Evolutionary conservation across 257 asterid genomes (phyloP), one percentile per base, ranked within the genome.

Genomic region (Schizonepeta tenuifolia): DNA sequence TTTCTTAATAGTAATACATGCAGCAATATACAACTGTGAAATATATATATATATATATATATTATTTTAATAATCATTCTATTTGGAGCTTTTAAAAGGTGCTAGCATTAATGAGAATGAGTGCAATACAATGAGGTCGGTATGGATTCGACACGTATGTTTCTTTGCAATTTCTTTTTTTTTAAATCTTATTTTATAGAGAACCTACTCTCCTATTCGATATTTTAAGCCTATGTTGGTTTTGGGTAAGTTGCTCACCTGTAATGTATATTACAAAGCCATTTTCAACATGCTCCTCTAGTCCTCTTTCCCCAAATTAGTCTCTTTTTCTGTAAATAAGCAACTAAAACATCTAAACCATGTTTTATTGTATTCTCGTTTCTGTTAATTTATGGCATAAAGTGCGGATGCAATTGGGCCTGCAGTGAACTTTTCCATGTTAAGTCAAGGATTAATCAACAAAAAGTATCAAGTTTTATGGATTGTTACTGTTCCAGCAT

Each of bases 1-100:
- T 67, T 77, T 57, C 77, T 60, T 70, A 77, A 55, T 24, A 2
- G n/a, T n/a, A 1, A 24, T 71, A 22, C 75, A 41, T 67, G 53
- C 58, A 21, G 56, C 61, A 22, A 20, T 44, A 61, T 71, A 62
- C 75, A 54, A 24, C 60, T 72, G 40, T n/a, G n/a, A 24, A 1
- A 24, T 24, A 24, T 24, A 24, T 24, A 24, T 24, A 24, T 24
- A 24, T 24, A 24, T 24, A 24, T 24, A 24, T 24, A 24, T 24
- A 1, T 24, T 24, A 24, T 24, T 24, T 24, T 40, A 36, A 28
- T 73, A 20, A 38, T 60, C 66, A n/a, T 20, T 57, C 26, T 77
- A 31, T 31, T 6, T 31, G 36, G 36, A 31, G 36, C 36, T 31
- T 31, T 31, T 31, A 31, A 7, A 31, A 31, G 7, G 7, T 31